Percentiles rank a stretch among this genome's conserved stretches.
phyloP scores from a whole-genome alignment of 495 filamentous ascomycete genomes.

The Cairneyella variabilis region DNA sequence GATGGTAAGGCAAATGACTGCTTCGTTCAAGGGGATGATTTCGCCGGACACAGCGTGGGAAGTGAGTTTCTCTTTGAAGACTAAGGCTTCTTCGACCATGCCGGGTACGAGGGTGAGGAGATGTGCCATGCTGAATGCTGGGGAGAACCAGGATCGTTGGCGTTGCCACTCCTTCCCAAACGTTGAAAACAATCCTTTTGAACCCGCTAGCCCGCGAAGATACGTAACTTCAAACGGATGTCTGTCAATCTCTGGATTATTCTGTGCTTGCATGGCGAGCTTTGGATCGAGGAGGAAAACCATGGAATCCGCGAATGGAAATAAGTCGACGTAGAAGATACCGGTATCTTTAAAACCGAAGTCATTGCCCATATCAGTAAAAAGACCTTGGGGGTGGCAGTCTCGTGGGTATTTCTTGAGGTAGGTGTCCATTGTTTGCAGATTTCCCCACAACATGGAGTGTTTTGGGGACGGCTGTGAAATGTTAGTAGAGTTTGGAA shows the following conservation, averaged over 20 bases:
- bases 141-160: conserved; percentile 34
- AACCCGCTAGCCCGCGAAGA: conserved; percentile 26
- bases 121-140: conserved; percentile 30
- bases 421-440: not conserved
- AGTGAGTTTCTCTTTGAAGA: conserved; percentile 28
- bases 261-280: conserved; percentile 24
- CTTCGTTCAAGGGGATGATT: conserved; percentile 32
- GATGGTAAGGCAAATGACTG: conserved; percentile 30
- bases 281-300: conserved; percentile 40
- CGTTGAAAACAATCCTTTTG: conserved; percentile 27
- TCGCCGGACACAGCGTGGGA: conserved; percentile 21
- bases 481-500: not conserved
- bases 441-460: conserved; percentile 9
- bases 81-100: conserved; percentile 29
- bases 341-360: conserved; percentile 1
- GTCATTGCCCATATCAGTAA: conserved; percentile 3
- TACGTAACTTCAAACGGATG: conserved; percentile 13
- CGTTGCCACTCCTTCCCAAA: conserved; percentile 31
- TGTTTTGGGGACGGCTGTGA: conserved; percentile 9
- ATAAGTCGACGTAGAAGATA: conserved; percentile 30
- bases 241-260: conserved; percentile 19
- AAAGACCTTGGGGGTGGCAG: conserved; percentile 1
- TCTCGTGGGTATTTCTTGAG: conserved; percentile 9
- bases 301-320: conserved; percentile 30
- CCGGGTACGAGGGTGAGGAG: conserved; percentile 31